Base-by-base conservation (phyloP, 2,329 filamentous ascomycete species). In the Dissoconium aciculare region DNA sequence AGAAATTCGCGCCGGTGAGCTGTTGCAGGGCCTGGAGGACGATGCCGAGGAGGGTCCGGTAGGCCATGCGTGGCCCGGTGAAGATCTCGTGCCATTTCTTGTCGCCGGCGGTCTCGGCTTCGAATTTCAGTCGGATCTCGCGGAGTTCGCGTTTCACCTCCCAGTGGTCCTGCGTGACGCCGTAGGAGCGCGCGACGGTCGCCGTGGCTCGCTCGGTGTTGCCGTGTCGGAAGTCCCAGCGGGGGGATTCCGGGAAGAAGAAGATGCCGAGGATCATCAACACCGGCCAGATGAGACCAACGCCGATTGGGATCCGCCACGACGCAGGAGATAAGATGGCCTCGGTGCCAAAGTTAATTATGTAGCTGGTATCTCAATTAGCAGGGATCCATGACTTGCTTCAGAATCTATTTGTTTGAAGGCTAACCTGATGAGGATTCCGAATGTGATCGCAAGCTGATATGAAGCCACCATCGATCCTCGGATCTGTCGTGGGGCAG, bases 361-460 rank as follows among this genome's bases (percentile, higher is more conserved):
- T 53, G 36, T 57, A 57, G 3, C 38, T 38, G n/a, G n/a, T n/a
- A n/a, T n/a, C n/a, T n/a, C n/a, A n/a, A n/a, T n/a, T n/a, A n/a
- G n/a, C n/a, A n/a, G n/a, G n/a, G n/a, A n/a, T n/a, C n/a, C n/a
- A n/a, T n/a, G n/a, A n/a, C n/a, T n/a, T n/a, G n/a, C n/a, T n/a
- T n/a, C n/a, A n/a, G n/a, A n/a, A n/a, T n/a, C n/a, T n/a, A n/a
- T n/a, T n/a, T n/a, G n/a, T n/a, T n/a, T n/a, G n/a, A n/a, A n/a
- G n/a, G n/a, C n/a, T n/a, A n/a, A n/a, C n/a, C n/a, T n/a, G 13
- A 59, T 47, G 31, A 61, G 72, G 49, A 80, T 78, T 28, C 75
- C 75, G 15, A 78, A 58, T 0, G 74, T 79, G 48, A 79, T 74
- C 50, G 77, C 69, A 3, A 79, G 63, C 57, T 79, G 75, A 52